phyloP scores from a whole-genome alignment of 306 rosid genomes.

The Hylodesmum podocarpum region DNA sequence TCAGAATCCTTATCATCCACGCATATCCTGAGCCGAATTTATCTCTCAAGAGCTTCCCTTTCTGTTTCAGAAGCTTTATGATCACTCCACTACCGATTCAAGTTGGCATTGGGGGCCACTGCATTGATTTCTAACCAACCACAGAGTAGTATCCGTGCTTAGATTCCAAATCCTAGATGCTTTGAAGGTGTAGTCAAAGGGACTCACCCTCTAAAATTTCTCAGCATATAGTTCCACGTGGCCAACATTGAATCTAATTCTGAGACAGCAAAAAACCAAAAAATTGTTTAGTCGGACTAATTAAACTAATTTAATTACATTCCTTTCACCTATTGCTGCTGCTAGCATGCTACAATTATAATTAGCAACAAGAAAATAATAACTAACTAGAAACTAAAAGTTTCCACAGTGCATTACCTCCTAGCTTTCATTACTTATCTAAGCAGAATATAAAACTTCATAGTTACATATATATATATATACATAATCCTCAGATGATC shows the following conservation, averaged over 20 bases:
- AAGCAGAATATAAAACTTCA: too few relatives aligned
- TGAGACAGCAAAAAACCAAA: background rate
- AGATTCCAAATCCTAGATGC: conserved; percentile 29
- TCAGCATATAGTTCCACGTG: background rate
- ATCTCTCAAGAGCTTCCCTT: conserved; percentile 30
- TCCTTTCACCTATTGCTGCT: background rate
- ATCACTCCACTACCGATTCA: conserved; percentile 38
- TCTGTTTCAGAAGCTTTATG: conserved; percentile 47
- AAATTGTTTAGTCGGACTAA: background rate
- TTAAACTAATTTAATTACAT: background rate
- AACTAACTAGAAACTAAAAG: background rate
- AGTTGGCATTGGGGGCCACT: conserved; percentile 34
- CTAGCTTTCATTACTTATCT: background rate
- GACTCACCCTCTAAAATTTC: background rate
- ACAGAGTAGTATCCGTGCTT: background rate
- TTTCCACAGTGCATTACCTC: background rate
- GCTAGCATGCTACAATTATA: background rate
- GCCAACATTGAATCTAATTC: background rate
- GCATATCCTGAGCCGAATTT: conserved; percentile 30
- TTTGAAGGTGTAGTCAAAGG: conserved; percentile 5
- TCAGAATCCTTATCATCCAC: conserved; percentile 69
- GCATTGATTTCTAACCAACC: conserved; percentile 18
- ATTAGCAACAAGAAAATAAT: background rate
- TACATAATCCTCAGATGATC: too few relatives aligned
- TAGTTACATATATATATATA: too few relatives aligned